phyloP scores from a whole-genome alignment of 2,329 filamentous ascomycete species.

The Alternaria ethzedia region DNA sequence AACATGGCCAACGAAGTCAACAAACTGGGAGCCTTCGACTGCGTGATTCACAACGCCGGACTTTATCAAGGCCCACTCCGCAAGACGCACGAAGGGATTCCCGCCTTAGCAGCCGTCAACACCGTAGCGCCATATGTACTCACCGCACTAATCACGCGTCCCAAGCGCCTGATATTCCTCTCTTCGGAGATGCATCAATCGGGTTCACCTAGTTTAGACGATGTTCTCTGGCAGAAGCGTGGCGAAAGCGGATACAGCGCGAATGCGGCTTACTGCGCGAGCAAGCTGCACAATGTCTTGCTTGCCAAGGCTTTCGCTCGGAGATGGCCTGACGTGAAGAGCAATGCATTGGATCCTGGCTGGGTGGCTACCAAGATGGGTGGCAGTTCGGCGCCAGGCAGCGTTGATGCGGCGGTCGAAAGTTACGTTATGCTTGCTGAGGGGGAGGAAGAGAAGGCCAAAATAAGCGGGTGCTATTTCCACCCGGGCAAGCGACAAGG shows the following conservation, averaged over 20 bases:
- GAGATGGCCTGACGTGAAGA: constrained; percentile 53
- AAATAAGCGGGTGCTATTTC: constrained; percentile 51
- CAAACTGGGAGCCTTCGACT: constrained; percentile 59
- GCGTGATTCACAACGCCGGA: constrained; percentile 65
- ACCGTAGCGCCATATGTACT: constrained; percentile 65
- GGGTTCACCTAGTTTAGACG: constrained; percentile 53
- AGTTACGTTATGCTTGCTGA: constrained; percentile 58
- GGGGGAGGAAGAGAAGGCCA: constrained; percentile 41
- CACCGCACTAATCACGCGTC: constrained; percentile 57
- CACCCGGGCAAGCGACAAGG: constrained; percentile 35
- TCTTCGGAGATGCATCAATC: constrained; percentile 59
- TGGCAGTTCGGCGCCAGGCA: constrained; percentile 55
- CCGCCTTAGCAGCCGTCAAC: constrained; percentile 62
- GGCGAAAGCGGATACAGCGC: constrained; percentile 43
- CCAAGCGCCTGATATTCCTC: constrained; percentile 60
- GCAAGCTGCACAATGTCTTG: constrained; percentile 64
- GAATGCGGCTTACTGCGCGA: constrained; percentile 58
- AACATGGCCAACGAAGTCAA: constrained; percentile 60
- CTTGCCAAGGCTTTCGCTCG: constrained; percentile 62
- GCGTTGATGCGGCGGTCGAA: constrained; percentile 55
- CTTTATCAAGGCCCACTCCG: constrained; percentile 53
- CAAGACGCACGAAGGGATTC: constrained; percentile 56
- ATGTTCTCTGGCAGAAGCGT: constrained; percentile 50
- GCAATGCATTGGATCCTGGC: constrained; percentile 59
- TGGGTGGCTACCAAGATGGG: constrained; percentile 65